Evolutionary conservation across 2,329 filamentous ascomycete species (phyloP).

Genomic region (Diplodia intermedia): DNA sequence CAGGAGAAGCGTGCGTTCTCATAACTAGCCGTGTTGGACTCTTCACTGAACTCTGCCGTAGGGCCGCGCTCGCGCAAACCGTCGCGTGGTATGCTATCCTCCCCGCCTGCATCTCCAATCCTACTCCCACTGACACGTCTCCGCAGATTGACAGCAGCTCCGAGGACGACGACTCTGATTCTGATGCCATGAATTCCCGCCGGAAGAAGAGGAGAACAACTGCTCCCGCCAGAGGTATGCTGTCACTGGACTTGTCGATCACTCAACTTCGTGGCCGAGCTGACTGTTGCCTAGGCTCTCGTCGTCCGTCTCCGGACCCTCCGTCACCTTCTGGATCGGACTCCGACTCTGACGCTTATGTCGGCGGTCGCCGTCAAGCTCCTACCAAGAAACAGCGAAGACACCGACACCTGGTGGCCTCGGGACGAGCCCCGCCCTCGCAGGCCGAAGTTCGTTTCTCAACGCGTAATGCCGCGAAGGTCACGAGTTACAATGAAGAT

Average conservation of each 20-base stretch:
- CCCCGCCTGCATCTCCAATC: conserved; percentile 35
- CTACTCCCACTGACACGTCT: conserved; percentile 3
- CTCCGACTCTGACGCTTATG: conserved; percentile 70
- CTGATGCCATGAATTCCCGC: conserved; percentile 69
- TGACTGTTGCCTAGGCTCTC: conserved; percentile 60
- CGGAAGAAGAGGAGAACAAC: conserved; percentile 73
- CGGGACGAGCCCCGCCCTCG: conserved; percentile 65
- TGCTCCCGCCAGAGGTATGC: conserved; percentile 67
- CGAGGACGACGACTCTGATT: conserved; percentile 73
- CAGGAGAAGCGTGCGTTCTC: conserved; percentile 79
- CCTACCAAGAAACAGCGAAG: conserved; percentile 77
- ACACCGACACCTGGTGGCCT: conserved; percentile 70
- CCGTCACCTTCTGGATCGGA: conserved; percentile 71
- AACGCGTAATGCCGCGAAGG: conserved; percentile 79
- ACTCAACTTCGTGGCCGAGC: conserved; percentile 48
- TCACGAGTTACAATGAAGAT: conserved; percentile 73
- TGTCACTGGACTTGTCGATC: conserved; percentile 56
- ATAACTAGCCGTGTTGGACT: conserved; percentile 30
- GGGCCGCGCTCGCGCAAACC: conserved; percentile 67
- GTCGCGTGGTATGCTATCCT: conserved; percentile 61
- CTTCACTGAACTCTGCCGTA: conserved; percentile 48
- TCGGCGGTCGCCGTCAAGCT: conserved; percentile 72
- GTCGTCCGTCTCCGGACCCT: conserved; percentile 57
- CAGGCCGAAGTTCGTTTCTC: conserved; percentile 90
- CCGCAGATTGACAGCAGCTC: conserved; percentile 63